Percentiles rank a stretch among this genome's conserved stretches.
Conservation (phyloP, 345 rosid species). For the Aquilaria yunnanensis region DNA sequence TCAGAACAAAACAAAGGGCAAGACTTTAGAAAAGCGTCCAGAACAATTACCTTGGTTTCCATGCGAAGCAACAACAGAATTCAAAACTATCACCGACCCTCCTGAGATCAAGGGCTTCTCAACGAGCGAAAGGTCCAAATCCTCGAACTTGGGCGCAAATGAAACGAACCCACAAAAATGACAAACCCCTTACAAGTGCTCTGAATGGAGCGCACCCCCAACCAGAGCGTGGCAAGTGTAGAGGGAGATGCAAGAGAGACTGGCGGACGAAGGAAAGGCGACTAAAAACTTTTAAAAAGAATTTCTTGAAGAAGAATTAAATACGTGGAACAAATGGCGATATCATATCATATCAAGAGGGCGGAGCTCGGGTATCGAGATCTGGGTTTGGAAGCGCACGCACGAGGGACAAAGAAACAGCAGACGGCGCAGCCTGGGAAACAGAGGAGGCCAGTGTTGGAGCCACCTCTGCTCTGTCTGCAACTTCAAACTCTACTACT, state of each 20-base stretch:
- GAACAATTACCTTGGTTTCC: slow-evolving; percentile 46
- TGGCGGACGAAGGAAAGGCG: slow-evolving; percentile 51
- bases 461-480: slow-evolving; percentile 8
- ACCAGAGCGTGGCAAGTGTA: slow-evolving; percentile 12
- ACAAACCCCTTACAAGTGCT: slow-evolving; percentile 23
- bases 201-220: slow-evolving; percentile 23
- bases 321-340: slow-evolving; percentile 25
- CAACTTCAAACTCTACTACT: no score
- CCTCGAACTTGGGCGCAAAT: slow-evolving; percentile 19
- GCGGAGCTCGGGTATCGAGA: slow-evolving; percentile 26
- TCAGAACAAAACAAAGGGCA: slow-evolving; percentile 16
- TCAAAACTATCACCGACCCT: slow-evolving; percentile 46
- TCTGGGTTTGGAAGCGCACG: slow-evolving; percentile 35
- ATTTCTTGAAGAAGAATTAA: background rate
- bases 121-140: slow-evolving; percentile 17
- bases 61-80: slow-evolving; percentile 39
- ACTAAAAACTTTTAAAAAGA: background rate
- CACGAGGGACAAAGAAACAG: slow-evolving; percentile 11
- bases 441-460: slow-evolving; percentile 19
- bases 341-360: slow-evolving; percentile 2
- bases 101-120: slow-evolving; percentile 30
- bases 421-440: slow-evolving; percentile 27
- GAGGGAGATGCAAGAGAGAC: slow-evolving; percentile 13
- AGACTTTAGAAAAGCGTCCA: slow-evolving; percentile 12
- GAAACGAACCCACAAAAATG: slow-evolving; percentile 14